Percentiles rank a stretch among this genome's conserved stretches.
Evolutionary conservation across 164 flowering plant genomes (phyloP).

Genomic region (Macadamia tetraphylla): DNA sequence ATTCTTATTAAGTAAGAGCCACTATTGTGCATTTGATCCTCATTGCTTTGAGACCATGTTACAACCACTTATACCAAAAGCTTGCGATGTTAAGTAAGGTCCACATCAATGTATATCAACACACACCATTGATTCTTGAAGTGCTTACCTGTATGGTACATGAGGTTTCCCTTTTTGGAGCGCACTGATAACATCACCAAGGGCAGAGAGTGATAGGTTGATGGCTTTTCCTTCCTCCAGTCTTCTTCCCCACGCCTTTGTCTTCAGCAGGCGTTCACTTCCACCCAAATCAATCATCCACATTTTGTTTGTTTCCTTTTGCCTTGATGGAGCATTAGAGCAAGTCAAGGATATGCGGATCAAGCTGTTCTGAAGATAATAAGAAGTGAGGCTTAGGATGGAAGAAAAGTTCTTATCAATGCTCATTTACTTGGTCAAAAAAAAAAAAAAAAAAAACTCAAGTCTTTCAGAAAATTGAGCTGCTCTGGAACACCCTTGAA

Average conservation of each 20-base stretch:
- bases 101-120: background rate
- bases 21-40: too few relatives aligned
- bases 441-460: conserved; percentile 1
- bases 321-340: conserved; percentile 39
- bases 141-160: conserved; percentile 54
- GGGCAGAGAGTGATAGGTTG: conserved; percentile 66
- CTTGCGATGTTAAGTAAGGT: too few relatives aligned
- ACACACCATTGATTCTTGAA: background rate
- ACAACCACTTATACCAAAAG: too few relatives aligned
- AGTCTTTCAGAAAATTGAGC: background rate
- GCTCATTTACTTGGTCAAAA: conserved; percentile 1
- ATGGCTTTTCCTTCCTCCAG: conserved; percentile 75
- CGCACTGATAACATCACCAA: conserved; percentile 65
- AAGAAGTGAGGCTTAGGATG: background rate
- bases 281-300: conserved; percentile 80
- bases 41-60: too few relatives aligned
- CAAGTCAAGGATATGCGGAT: conserved; percentile 45
- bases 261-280: conserved; percentile 66
- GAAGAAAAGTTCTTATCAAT: background rate
- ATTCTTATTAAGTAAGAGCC: too few relatives aligned
- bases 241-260: conserved; percentile 54
- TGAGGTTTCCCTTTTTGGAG: conserved; percentile 48
- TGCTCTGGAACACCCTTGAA: background rate
- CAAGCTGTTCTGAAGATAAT: conserved; percentile 35
- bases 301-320: conserved; percentile 44